Base-by-base conservation (phyloP, 345 rosid species). In the Eucalyptus marginata region DNA sequence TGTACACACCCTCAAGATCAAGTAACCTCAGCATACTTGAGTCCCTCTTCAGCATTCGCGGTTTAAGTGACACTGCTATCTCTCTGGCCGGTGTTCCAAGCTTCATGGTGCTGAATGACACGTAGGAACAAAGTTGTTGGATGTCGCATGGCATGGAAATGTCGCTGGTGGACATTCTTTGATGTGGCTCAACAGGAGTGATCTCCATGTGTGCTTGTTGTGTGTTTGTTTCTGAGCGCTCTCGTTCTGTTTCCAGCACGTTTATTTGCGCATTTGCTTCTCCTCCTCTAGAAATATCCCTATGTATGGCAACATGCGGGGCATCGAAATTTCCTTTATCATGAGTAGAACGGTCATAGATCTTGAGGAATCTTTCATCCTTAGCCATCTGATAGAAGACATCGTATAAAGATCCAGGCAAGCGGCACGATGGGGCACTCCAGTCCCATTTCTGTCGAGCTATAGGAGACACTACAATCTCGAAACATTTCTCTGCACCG, bases 371-470 rank as follows among this genome's bases (percentile, higher is more conserved):
- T n/a, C 88, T 86, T 10, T 29, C 50, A 4, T 56, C 49, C 11
- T n/a, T 9, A 10, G 89, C 91, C 18, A 50, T 49, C 16, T 17
- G 86, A 46, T 51, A 89, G 40, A 92, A n/a, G 49, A 27, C 13
- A 40, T 93, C 92, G 33, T 89, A 56, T 5, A 91, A 8, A 5
- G 25, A 3, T 15, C 89, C 80, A 0, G 89, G 92, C 87, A 89
- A 16, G 18, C 64, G 11, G 58, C 93, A 93, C 2, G 89, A 85
- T 68, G 58, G 90, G 33, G 94, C 89, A 86, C 40, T 89, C 2
- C 89, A 90, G 59, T 93, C 89, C 29, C 33, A 44, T 76, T 88
- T 91, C 88, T 86, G 47, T 46, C 17, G 49, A 31, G 7, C 56
- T 13, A 93, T 90, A 7, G 84, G 58, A 93, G 13, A 1, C n/a